These are phyloP conservation scores for Discostella stelligeroides DNA, from an alignment of 108 stramenopile species.

Conservation along the genomic window DNA sequence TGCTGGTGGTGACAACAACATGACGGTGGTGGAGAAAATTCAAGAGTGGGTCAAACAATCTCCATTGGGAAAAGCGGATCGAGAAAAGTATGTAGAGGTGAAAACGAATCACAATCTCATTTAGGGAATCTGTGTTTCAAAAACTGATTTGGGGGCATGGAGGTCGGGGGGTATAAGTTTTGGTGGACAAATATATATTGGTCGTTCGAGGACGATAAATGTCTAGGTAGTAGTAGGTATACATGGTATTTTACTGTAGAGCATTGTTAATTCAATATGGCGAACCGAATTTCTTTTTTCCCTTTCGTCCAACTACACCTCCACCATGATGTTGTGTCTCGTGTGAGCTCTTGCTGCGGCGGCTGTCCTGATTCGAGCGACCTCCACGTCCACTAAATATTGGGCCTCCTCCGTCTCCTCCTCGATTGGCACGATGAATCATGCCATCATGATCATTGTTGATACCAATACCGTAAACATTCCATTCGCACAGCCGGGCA, in stretches of 20 bases:
- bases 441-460: not conserved
- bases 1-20: slow-evolving; percentile 20
- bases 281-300: slow-evolving; percentile 36
- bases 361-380: not conserved
- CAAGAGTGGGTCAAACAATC: slow-evolving; percentile 80
- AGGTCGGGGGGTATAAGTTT: not conserved
- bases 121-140: slow-evolving; percentile 30
- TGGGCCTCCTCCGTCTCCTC: slow-evolving; percentile 8
- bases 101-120: slow-evolving; percentile 82
- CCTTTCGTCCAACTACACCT: slow-evolving; percentile 12
- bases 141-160: not conserved
- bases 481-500: slow-evolving; percentile 87
- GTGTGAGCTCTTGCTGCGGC: not conserved
- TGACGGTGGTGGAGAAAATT: slow-evolving; percentile 76
- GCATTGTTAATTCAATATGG: slow-evolving; percentile 25
- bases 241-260: not conserved
- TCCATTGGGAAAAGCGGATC: slow-evolving; percentile 87
- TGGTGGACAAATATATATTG: not conserved
- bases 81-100: slow-evolving; percentile 67
- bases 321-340: slow-evolving; percentile 1
- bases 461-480: slow-evolving; percentile 18
- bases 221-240: not conserved
- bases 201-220: not conserved
- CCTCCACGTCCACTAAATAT: not conserved
- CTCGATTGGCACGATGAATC: not conserved